phyloP scores from a whole-genome alignment of 768 basidiomycete species.

The Mrakia blollopis region DNA sequence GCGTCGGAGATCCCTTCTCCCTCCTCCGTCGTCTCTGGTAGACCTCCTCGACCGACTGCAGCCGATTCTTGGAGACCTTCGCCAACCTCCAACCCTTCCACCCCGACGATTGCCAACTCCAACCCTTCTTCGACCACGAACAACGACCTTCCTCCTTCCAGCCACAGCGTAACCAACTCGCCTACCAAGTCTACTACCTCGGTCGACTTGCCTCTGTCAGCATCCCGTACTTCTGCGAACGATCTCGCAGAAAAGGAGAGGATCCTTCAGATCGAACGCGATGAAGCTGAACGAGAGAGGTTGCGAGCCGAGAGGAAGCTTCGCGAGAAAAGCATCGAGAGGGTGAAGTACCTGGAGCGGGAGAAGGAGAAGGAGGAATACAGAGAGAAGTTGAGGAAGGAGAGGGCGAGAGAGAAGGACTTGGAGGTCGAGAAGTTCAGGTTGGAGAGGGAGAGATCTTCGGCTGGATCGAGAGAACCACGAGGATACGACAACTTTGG shows the following conservation, averaged over 20 bases:
- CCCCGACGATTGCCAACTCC: too few relatives aligned
- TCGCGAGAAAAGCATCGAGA: not conserved
- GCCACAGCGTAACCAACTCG: too few relatives aligned
- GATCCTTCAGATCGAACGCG: not conserved
- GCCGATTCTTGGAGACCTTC: not conserved
- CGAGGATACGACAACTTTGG: not conserved
- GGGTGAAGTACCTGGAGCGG: not conserved
- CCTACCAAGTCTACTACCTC: not conserved
- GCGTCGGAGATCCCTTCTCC: not conserved
- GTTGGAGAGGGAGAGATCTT: not conserved
- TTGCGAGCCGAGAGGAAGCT: not conserved
- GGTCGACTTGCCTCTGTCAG: not conserved
- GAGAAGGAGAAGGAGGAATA: constrained; percentile 12
- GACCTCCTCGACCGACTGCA: not conserved
- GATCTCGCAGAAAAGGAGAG: not conserved
- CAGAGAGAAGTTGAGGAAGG: constrained; percentile 3
- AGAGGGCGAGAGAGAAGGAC: constrained; percentile 1
- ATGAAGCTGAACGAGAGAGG: not conserved
- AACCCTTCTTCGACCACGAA: too few relatives aligned
- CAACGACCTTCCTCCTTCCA: too few relatives aligned
- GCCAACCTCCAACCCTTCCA: not conserved
- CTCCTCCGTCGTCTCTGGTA: not conserved
- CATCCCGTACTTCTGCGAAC: not conserved
- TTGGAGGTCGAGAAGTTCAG: constrained; percentile 5
- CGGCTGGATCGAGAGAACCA: not conserved